Evolutionary conservation across 192 early-diverging fungal genomes (phyloP), one percentile per base, ranked within the genome.

Genomic region (Rhizoclosmatium globosum): DNA sequence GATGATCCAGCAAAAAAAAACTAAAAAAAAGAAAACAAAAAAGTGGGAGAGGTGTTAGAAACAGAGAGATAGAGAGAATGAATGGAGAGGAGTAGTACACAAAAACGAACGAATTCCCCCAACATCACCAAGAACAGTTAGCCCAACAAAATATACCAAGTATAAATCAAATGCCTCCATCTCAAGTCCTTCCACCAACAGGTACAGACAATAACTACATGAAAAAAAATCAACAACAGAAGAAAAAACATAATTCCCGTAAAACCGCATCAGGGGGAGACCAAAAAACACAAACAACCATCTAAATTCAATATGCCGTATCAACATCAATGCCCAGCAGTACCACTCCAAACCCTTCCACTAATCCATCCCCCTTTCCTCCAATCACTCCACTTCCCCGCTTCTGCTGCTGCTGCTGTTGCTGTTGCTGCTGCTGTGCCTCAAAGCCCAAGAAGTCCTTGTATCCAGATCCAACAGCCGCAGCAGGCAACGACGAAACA

Each of bases 361-460:
- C 11, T 13, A 23, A 47, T 46, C 38, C 31, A 6, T 13, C 67
- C 67, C 42, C 45, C 31, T 19, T 19, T 58, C 38, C 56, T 42
- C 71, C 7, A 21, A 41, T 19, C 47, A 42, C 39, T n/a, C n/a
- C 68, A 41, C 11, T 53, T 2, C 53, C 43, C 48, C 19, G 19
- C 71, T 11, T 15, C 53, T 58, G 50, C 71, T 21, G 50, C 71
- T 45, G 31, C 67, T 65, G 31, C 64, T 65, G 64, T 41, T 65
- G 64, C 64, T 65, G 64, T 41, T 65, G 64, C 64, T 13, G 64
- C 17, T 65, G 64, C 21, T 15, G 56, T 57, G 56, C 56, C 15
- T 17, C 56, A 15, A 17, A 15, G 56, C 56, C 56, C 15, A 21
- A 17, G 56, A 17, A 15, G 56, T 57, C 56, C 13, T 57, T 57